These are phyloP conservation scores for Apodospora peruviana DNA, from an alignment of 495 filamentous ascomycete species.

Conservation along the genomic window DNA sequence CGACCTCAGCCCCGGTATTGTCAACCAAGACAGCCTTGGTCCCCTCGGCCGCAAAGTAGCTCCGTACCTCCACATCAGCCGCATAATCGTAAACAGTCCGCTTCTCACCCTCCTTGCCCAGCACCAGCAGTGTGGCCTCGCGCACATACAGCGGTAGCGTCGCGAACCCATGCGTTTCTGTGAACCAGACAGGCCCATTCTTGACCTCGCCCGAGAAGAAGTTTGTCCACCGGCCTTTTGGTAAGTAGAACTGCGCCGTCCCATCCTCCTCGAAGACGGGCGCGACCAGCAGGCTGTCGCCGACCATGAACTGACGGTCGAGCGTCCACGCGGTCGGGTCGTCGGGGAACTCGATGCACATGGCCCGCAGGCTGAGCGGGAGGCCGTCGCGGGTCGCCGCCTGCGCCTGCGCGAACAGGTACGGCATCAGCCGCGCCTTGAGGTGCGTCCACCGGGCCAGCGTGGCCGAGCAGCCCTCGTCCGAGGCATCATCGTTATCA, in stretches of 20 bases:
- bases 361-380: constrained; percentile 51
- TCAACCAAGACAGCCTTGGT: constrained; percentile 32
- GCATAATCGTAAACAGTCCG: constrained; percentile 47
- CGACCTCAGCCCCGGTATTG: constrained; percentile 25
- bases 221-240: constrained; percentile 52
- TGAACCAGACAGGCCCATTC: constrained; percentile 42
- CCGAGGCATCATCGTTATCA: constrained; percentile 48
- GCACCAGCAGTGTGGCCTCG: constrained; percentile 41
- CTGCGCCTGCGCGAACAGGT: constrained; percentile 52
- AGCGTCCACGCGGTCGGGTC: constrained; percentile 57
- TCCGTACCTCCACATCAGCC: constrained; percentile 35
- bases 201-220: constrained; percentile 42
- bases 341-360: constrained; percentile 61
- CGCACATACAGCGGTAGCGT: constrained; percentile 45
- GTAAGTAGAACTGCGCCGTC: constrained; percentile 58
- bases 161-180: constrained; percentile 40
- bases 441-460: constrained; percentile 53
- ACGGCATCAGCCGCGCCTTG: constrained; percentile 60
- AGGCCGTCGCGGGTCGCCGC: constrained; percentile 39
- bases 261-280: constrained; percentile 57
- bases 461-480: constrained; percentile 46
- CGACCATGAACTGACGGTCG: constrained; percentile 66
- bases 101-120: constrained; percentile 39
- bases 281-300: constrained; percentile 51
- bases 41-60: constrained; percentile 31